Percentiles rank a stretch among this genome's conserved stretches.
phyloP scores from a whole-genome alignment of 2,329 filamentous ascomycete genomes.

The Hansfordia pulvinata region DNA sequence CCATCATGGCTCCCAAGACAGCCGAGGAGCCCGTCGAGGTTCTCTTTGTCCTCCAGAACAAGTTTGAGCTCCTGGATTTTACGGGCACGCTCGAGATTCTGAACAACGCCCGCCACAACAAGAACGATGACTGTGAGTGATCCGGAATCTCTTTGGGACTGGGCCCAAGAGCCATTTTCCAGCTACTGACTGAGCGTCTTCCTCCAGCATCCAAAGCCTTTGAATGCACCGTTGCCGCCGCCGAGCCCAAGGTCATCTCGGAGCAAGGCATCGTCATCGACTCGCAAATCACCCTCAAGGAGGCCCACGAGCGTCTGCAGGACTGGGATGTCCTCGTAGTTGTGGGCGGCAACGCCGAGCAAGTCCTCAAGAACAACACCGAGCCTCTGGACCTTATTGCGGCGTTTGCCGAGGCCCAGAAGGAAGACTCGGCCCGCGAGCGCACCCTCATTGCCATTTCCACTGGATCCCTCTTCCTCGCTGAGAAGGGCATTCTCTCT shows the following conservation, averaged over 20 bases:
- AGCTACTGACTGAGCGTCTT: slow-evolving; percentile 5
- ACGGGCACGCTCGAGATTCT: slow-evolving; percentile 41
- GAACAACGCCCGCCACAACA: slow-evolving; percentile 34
- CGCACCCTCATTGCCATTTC: slow-evolving; percentile 71
- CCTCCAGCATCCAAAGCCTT: slow-evolving; percentile 33
- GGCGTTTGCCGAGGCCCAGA: slow-evolving; percentile 66
- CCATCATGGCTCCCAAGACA: slow-evolving; percentile 37
- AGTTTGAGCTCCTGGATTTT: slow-evolving; percentile 46
- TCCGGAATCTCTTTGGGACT: too few relatives aligned
- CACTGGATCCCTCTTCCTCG: slow-evolving; percentile 67
- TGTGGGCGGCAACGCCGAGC: slow-evolving; percentile 54
- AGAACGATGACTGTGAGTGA: slow-evolving; percentile 37
- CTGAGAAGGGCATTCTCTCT: slow-evolving; percentile 61
- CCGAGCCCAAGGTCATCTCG: slow-evolving; percentile 40
- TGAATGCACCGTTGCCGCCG: slow-evolving; percentile 39
- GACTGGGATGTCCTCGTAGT: slow-evolving; percentile 73
- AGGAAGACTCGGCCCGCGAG: slow-evolving; percentile 65
- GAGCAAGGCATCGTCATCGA: slow-evolving; percentile 55
- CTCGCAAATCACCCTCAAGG: slow-evolving; percentile 65
- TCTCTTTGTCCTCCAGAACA: slow-evolving; percentile 45
- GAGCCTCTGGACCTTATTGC: slow-evolving; percentile 61
- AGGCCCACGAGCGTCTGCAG: slow-evolving; percentile 58
- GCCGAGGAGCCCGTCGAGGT: slow-evolving; percentile 46
- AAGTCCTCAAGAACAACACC: slow-evolving; percentile 50
- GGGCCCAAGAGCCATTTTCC: slow-evolving; percentile 1